These are phyloP conservation scores for Alternaria viburni DNA, from an alignment of 2,329 filamentous ascomycete species.

Conservation along the genomic window DNA sequence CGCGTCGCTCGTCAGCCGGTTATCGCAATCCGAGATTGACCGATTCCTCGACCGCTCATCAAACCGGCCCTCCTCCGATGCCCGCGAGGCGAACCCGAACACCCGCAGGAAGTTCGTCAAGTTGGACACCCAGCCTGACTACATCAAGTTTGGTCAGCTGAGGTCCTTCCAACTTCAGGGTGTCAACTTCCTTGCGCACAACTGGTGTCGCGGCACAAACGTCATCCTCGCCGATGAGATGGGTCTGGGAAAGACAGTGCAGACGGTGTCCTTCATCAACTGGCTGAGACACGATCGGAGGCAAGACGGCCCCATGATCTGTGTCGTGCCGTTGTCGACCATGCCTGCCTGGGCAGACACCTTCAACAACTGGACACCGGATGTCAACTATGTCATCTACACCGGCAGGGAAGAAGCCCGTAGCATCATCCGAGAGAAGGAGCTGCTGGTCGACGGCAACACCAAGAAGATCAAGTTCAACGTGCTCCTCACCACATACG, in stretches of 20 bases:
- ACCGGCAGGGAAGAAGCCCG: conserved; percentile 88
- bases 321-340: conserved; percentile 95
- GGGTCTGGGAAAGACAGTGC: conserved; percentile 97
- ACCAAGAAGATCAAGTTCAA: conserved; percentile 93
- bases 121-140: conserved; percentile 83
- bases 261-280: conserved; percentile 95
- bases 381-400: conserved; percentile 96
- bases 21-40: conserved; percentile 89
- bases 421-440: conserved; percentile 86
- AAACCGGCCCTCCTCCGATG: conserved; percentile 80
- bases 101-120: conserved; percentile 62
- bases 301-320: conserved; percentile 93
- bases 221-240: conserved; percentile 98
- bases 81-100: conserved; percentile 74
- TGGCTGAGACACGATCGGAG: conserved; percentile 90
- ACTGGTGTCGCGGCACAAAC: conserved; percentile 93
- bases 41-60: conserved; percentile 84
- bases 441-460: conserved; percentile 86
- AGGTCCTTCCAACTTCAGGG: conserved; percentile 93
- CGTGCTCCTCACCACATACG: conserved; percentile 95
- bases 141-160: conserved; percentile 83
- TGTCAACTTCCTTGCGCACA: conserved; percentile 92
- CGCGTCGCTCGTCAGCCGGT: conserved; percentile 73
- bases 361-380: conserved; percentile 94
- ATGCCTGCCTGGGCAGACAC: conserved; percentile 99